phyloP scores from a whole-genome alignment of 192 early-diverging fungal genomes.

The Borealophlyctis nickersoniae region DNA sequence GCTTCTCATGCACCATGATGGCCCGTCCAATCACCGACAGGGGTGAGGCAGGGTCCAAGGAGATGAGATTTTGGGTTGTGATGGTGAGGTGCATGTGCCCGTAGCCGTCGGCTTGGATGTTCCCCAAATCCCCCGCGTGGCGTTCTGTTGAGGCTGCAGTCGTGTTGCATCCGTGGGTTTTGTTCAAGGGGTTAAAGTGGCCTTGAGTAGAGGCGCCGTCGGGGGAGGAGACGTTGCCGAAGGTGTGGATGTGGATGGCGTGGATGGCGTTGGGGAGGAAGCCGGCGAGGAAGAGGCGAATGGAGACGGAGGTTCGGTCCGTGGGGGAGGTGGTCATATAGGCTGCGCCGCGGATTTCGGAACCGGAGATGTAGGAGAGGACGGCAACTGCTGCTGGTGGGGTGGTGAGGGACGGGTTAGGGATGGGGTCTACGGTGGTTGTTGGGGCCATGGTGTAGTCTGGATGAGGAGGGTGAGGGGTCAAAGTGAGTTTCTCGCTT shows the following conservation, averaged over 20 bases:
- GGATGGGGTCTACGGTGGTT: not conserved
- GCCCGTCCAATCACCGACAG: conserved; percentile 22
- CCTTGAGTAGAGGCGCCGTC: conserved; percentile 8
- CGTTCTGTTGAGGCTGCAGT: conserved; percentile 56
- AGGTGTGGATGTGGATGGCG: conserved; percentile 30
- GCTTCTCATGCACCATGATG: conserved; percentile 23
- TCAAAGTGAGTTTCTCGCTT: not conserved
- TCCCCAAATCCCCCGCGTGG: conserved; percentile 36
- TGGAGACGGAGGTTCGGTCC: not conserved
- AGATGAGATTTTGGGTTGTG: not conserved
- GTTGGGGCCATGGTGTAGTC: not conserved
- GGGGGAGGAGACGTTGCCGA: conserved; percentile 22
- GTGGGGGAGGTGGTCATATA: not conserved
- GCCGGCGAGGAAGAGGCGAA: conserved; percentile 8
- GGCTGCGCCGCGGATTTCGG: not conserved
- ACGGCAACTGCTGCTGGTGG: not conserved
- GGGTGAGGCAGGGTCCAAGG: not conserved
- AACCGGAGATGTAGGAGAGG: not conserved
- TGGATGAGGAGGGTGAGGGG: not conserved
- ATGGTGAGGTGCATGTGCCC: conserved; percentile 28
- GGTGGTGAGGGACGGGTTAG: not conserved
- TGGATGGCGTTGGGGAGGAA: conserved; percentile 17
- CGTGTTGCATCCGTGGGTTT: conserved; percentile 37
- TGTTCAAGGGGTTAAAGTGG: conserved; percentile 36
- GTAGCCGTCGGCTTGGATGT: conserved; percentile 18